Base-by-base conservation (phyloP, 257 asterid genomes). In the Nicotiana attenuata region DNA sequence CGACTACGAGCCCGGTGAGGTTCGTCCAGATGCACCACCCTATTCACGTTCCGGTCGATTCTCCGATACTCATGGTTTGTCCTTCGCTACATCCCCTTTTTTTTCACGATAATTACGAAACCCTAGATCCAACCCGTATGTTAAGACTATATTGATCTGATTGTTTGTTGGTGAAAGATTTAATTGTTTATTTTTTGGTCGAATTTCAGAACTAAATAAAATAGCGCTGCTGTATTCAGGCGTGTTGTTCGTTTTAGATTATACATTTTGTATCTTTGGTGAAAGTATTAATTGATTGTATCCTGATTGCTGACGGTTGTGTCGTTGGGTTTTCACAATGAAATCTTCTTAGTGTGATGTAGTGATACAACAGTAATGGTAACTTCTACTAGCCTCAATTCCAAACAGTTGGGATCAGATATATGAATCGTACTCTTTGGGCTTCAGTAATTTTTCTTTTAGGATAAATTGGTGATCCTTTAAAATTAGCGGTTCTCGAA, bases 1-100 rank as follows among this genome's bases (percentile, higher is more conserved):
- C 90, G 97, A 94, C 73, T 93, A 91, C 88, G 98, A 94, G 81
- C 97, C 97, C 20, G 98, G 97, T n/a, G 98, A 94, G 86, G 97
- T 94, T 82, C 98, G 97, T 81, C 96, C 90, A 5, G 91, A 90
- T 84, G 93, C 92, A 33, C 94, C 91, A 83, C 90, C 91, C 56
- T 85, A 90, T 88, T 82, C 92, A 81, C 98, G 94, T 75, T 82
- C 94, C 65, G 92, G 83, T 84, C 93, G 98, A 52, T 83, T 84
- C 65, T 38, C 76, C 22, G 93, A 89, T 63, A 86, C 82, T 83
- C 89, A 87, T 84, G 98, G 98, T 94, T 85, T 59, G 89, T 35
- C 73, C 76, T 85, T 22, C 79, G 17, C 20, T 28, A 41, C 50
- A 41, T 24, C 69, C 28, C 52, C 57, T 65, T 14, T 80, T 4